Base-by-base conservation (phyloP, 441 rosid genomes). In the Populus trichocarpa region DNA sequence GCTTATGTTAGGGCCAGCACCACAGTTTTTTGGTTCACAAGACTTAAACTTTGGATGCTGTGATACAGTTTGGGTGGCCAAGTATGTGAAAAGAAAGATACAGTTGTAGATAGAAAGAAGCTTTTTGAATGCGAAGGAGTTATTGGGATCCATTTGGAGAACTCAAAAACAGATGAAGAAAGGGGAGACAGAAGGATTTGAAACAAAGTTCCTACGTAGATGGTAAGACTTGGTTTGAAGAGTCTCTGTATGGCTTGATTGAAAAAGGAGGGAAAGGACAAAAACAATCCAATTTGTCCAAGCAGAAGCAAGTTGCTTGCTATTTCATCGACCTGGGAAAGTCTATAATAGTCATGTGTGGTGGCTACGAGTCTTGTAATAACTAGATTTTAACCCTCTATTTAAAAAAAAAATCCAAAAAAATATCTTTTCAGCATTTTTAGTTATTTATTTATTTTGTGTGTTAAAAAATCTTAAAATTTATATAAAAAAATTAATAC, bases 11-110 rank as follows among this genome's bases (percentile, higher is more conserved):
- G 84, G 87, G 74, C 87, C 91, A 42, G 11, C 69, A 36, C 87
- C 89, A 4, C 90, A 88, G 26, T 84, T 72, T 77, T 35, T 78
- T 2, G 91, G 93, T 69, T 50, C 81, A 81, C 91, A 92, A 25
- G 86, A 83, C 26, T 79, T 59, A 74, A 78, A 91, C 73, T 82
- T 80, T 4, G 82, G 69, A 72, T 84, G 70, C 4, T 22, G 57
- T 32, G 87, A 87, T 36, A 71, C 35, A 67, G 80, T 75, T 26
- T 75, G 79, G 70, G 73, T 6, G 1, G 81, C 81, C 32, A 83
- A 22, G 32, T 66, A 12, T 18, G 69, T 46, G 66, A 81, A 77
- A 73, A 84, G 36, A 69, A 72, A 61, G 71, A 67, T 3, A 67
- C 35, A 70, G 38, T n/a, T n/a, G 68, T 65, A 80, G 61, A 78